phyloP scores from a whole-genome alignment of 2,329 filamentous ascomycete species.

The Esteya vermicola region DNA sequence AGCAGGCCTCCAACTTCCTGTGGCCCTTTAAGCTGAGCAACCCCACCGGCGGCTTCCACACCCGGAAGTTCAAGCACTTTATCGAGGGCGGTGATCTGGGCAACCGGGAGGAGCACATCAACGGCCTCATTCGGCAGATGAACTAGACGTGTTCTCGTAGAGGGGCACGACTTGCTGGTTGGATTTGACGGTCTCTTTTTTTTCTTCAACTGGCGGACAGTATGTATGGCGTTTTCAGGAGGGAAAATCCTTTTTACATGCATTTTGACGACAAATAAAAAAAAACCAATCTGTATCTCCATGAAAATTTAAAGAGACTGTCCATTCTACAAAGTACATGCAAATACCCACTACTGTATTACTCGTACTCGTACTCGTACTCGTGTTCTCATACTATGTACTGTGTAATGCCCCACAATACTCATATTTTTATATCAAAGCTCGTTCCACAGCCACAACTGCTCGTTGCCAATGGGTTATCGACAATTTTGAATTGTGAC shows the following conservation, averaged over 20 bases:
- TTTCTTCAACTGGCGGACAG: constrained; percentile 1
- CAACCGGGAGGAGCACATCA: constrained; percentile 98
- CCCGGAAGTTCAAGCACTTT: constrained; percentile 98
- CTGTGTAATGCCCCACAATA: too few relatives aligned
- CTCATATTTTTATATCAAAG: constrained; percentile 75
- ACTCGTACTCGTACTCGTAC: too few relatives aligned
- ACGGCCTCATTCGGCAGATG: constrained; percentile 92
- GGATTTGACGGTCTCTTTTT: constrained; percentile 12
- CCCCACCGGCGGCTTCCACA: constrained; percentile 90
- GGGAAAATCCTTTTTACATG: constrained; percentile 1
- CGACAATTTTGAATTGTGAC: constrained; percentile 85
- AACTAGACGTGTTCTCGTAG: constrained; percentile 49
- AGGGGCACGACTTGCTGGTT: constrained; percentile 7
- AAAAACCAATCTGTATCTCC: constrained; percentile 1
- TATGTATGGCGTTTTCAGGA: constrained; percentile 2
- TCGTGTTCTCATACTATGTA: too few relatives aligned
- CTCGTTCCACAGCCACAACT: constrained; percentile 96
- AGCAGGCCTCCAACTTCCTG: constrained; percentile 97
- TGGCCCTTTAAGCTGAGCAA: constrained; percentile 99
- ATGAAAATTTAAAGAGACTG: background rate
- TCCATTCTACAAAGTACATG: too few relatives aligned
- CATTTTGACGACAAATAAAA: background rate
- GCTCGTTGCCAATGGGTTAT: constrained; percentile 82
- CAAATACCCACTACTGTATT: too few relatives aligned
- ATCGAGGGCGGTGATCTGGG: constrained; percentile 97